phyloP scores from a whole-genome alignment of 2,329 filamentous ascomycete species.

The Westerdykella aurantiaca region DNA sequence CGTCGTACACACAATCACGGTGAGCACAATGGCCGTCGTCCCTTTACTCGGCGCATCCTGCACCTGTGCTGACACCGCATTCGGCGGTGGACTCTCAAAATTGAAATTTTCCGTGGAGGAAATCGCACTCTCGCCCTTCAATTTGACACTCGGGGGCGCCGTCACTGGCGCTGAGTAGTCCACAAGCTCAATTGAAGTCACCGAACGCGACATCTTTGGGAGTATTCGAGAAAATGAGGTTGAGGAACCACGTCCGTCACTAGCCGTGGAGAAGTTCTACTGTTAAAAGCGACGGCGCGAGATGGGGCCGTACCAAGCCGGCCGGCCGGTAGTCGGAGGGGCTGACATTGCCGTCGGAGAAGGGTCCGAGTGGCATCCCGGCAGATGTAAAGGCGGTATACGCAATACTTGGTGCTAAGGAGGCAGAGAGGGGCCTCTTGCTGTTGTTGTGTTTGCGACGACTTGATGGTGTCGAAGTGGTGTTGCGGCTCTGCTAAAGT shows the following conservation, averaged over 20 bases:
- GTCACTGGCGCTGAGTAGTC: conserved; percentile 11
- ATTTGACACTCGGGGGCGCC: conserved; percentile 8
- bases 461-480: no score
- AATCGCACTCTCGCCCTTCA: conserved; percentile 9
- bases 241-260: neutral
- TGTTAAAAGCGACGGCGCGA: neutral
- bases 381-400: no score
- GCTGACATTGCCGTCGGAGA: no score
- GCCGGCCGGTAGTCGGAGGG: neutral
- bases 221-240: neutral
- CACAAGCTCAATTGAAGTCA: conserved; percentile 24
- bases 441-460: no score
- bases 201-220: conserved; percentile 18
- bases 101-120: conserved; percentile 5
- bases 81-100: conserved; percentile 8
- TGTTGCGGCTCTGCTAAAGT: no score
- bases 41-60: conserved; percentile 14
- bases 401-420: no score
- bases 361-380: no score
- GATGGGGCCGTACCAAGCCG: neutral
- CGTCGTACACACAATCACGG: conserved; percentile 24
- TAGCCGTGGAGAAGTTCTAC: neutral
- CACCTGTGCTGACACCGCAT: conserved; percentile 12
- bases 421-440: no score
- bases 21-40: conserved; percentile 23